Base-by-base conservation (phyloP, 768 basidiomycete genomes). In the Lentinula sp. region DNA sequence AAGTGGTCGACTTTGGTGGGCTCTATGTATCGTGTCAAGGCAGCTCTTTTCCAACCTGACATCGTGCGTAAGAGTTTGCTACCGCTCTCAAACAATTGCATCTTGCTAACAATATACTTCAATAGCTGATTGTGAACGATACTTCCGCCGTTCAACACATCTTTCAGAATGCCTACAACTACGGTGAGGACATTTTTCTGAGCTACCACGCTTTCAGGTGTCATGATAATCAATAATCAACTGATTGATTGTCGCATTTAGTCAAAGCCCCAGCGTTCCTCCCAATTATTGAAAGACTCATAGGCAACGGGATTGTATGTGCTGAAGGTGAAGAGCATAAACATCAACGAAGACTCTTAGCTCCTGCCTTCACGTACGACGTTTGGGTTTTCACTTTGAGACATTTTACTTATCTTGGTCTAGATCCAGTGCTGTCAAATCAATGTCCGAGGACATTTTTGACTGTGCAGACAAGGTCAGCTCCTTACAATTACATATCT, bases 291-390 rank as follows among this genome's bases (percentile, higher is more conserved):
- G 69, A 65, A n/a, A 73, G 72, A 16, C 53, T 76, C 7, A 56
- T 77, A 2, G 76, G 76, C 5, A 66, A 64, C 18, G 72, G 73
- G 15, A 51, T 77, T 20, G 71, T 72, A 12, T 77, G 76, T 74
- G 73, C 73, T 6, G 73, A 77, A 64, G 74, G 73, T 13, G 70
- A 69, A 10, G 75, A 76, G 43, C 76, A 77, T 66, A 71, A 65
- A 57, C 60, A 55, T n/a, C 70, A 72, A 61, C 70, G 75, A 39
- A 71, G 67, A 58, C 65, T 76, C n/a, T 53, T 77, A n/a, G 63
- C 70, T 45, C 70, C 72, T 13, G 74, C 73, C 6, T 75, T 77
- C 65, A 70, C 74, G 74, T 76, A 58, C 61, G 74, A 71, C 8
- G 53, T 7, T 20, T 57, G n/a, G 8, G 4, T 15, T 4, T 12